These are phyloP conservation scores for Jimgerdemannia flammicorona DNA, from an alignment of 192 early-diverging fungal species.

Conservation along the genomic window DNA sequence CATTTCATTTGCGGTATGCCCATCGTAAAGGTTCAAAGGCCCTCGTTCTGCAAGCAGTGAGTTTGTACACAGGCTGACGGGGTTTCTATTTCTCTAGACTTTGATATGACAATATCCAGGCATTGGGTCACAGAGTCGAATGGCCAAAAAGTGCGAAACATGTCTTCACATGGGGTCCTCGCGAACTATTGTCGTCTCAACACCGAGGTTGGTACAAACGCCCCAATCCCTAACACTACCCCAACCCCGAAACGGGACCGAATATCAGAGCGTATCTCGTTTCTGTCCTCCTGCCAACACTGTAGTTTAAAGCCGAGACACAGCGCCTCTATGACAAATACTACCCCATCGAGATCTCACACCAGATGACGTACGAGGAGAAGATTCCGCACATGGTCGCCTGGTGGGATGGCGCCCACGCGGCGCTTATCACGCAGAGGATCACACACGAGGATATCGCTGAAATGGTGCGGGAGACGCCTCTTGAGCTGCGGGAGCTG, in stretches of 20 bases:
- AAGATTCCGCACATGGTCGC: slow-evolving; percentile 66
- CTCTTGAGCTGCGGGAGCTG: slow-evolving; percentile 44
- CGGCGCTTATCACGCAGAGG: slow-evolving; percentile 42
- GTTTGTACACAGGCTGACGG: not conserved
- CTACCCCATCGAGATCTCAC: slow-evolving; percentile 68
- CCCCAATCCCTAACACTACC: not conserved
- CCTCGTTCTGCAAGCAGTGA: not conserved
- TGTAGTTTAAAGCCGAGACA: slow-evolving; percentile 42
- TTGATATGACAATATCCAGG: slow-evolving; percentile 72
- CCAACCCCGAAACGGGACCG: no score
- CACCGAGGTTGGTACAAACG: slow-evolving; percentile 25
- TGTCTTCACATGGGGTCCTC: slow-evolving; percentile 41
- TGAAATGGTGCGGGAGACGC: slow-evolving; percentile 44
- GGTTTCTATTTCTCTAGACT: slow-evolving; percentile 37
- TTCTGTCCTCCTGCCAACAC: not conserved
- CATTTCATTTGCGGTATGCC: slow-evolving; percentile 54
- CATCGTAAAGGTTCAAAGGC: not conserved
- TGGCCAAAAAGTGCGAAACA: slow-evolving; percentile 33
- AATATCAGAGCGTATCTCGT: not conserved
- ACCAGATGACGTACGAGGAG: slow-evolving; percentile 39
- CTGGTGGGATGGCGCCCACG: slow-evolving; percentile 70
- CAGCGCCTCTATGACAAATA: slow-evolving; percentile 55
- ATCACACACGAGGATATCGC: slow-evolving; percentile 44
- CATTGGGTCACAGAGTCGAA: slow-evolving; percentile 30
- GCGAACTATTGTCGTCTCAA: slow-evolving; percentile 25